Base-by-base conservation (phyloP, 257 asterid genomes). In the Ilex asprella region DNA sequence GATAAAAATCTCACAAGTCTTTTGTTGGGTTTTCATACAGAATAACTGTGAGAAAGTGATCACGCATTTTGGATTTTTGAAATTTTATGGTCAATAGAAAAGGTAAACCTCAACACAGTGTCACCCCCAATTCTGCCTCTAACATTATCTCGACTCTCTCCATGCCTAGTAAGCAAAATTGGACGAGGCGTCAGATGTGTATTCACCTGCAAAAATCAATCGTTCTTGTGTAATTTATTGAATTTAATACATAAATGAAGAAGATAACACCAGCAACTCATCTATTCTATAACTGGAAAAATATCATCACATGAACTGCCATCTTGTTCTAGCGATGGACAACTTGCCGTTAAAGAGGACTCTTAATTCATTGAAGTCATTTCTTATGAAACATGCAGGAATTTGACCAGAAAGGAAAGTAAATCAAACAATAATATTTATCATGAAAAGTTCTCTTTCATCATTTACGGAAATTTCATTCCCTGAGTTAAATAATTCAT, bases 171-270 rank as follows among this genome's bases (percentile, higher is more conserved):
- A 35, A 93, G 97, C 75, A 93, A 79, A 67, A 93, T 93, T 73
- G 99, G 99, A 46, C 99, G 96, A 58, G 99, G 99, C 29, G 97
- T 93, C 73, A 93, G 83, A 78, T 93, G 99, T 51, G 97, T 89
- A 71, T 93, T 93, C 66, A 93, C 99, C 99, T 93, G 84, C 72
- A 78, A 55, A 50, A 39, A 67, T 51, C 39, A 13, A 61, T 5
- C 52, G 15, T 3, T 10, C 10, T 14, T 14, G 2, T 32, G 21
- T 15, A 10, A 11, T 54, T 30, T 43, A 53, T 47, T 35, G 39
- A n/a, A 47, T 69, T 52, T 55, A 53, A 39, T n/a, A 61, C 50
- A 15, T 60, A 46, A 31, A 62, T 46, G 35, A 30, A 12, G 35
- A 63, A 55, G 41, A 39, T 15, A 35, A 50, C 55, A 43, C 51